Base-by-base conservation (phyloP, 2,329 filamentous ascomycete genomes). In the Aspergillus ustus region DNA sequence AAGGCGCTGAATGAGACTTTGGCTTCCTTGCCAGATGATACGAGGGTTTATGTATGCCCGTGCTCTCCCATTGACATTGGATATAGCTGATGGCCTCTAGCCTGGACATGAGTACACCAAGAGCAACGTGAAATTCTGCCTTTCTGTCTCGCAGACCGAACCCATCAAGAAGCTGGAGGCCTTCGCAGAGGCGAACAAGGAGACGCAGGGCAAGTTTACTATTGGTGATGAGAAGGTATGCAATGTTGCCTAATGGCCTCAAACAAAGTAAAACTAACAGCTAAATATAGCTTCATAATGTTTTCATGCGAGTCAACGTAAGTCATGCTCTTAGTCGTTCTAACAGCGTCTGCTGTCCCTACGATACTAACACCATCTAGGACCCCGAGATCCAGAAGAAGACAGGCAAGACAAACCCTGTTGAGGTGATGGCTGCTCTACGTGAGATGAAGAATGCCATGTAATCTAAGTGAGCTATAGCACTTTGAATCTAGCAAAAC, bases 31-130 rank as follows among this genome's bases (percentile, higher is more conserved):
- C 94, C 95, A 0, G 90, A 96, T 69, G 93, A 98, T 70, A 98
- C 95, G 1, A 90, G 90, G 66, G 92, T 99, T 66, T 99, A 92
- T 74, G 91, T 94, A 78, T 74, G 89, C 82, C 53, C 22, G 20
- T 19, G 45, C 13, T 4, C 15, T 22, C 19, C 28, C 8, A 8
- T n/a, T 19, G 5, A 28, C 7, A 28, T 20, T 43, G 40, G 3
- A n/a, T 17, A 20, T 17, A 1, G 19, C 34, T 40, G 15, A 40
- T 40, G 11, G 15, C 15, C 15, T 5, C 66, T 67, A 94, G 89
- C 93, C 94, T 19, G 95, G 95, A 4, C 95, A 99, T 72, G 95
- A 98, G 77, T 99, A 99, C 80, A 99, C 95, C n/a, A 97, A 95
- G 78, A 86, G 90, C 55, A 99, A 99, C 73, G 92, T 95, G 71